These are phyloP conservation scores for Candida pseudoviswanathii DNA, from an alignment of 1,139 yeast species.

Conservation along the genomic window DNA sequence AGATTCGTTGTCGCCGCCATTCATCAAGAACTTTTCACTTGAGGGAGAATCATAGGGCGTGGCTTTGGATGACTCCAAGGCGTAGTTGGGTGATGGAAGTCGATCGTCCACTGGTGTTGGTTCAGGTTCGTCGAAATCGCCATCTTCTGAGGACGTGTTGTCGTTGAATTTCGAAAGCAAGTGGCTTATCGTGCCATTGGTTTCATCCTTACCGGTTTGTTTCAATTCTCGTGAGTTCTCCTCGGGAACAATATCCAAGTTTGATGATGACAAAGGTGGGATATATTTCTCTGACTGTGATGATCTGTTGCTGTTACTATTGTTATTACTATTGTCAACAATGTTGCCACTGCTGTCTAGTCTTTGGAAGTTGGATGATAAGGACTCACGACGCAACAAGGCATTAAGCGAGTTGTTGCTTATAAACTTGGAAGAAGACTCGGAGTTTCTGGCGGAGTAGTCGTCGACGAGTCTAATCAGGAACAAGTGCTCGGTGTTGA, in stretches of 20 bases:
- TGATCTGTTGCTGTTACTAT: constrained; percentile 18
- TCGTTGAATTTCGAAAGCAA: constrained; percentile 27
- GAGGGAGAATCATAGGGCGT: constrained; percentile 17
- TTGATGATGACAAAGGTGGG: constrained; percentile 28
- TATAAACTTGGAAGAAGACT: constrained; percentile 29
- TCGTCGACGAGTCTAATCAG: constrained; percentile 78
- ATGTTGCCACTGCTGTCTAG: constrained; percentile 59
- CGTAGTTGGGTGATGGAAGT: constrained; percentile 8
- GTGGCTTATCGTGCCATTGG: constrained; percentile 24
- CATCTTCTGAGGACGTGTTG: constrained; percentile 8
- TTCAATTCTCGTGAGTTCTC: constrained; percentile 24
- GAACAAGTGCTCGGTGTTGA: constrained; percentile 80
- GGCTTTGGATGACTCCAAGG: constrained; percentile 22
- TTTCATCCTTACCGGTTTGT: constrained; percentile 13
- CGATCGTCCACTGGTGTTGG: constrained; percentile 1
- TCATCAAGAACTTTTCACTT: constrained; percentile 18
- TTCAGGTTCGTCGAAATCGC: constrained; percentile 2
- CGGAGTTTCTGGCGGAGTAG: constrained; percentile 41
- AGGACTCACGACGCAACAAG: constrained; percentile 34
- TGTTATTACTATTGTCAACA: constrained; percentile 24
- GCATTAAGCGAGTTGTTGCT: constrained; percentile 35
- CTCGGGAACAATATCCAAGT: constrained; percentile 35
- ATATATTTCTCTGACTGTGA: constrained; percentile 9
- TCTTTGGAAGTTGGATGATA: constrained; percentile 48
- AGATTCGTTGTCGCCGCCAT: constrained; percentile 10